Evolutionary conservation across 2,329 filamentous ascomycete genomes (phyloP), one percentile per base, ranked within the genome.

Genomic region (Aureobasidium mangrovei): DNA sequence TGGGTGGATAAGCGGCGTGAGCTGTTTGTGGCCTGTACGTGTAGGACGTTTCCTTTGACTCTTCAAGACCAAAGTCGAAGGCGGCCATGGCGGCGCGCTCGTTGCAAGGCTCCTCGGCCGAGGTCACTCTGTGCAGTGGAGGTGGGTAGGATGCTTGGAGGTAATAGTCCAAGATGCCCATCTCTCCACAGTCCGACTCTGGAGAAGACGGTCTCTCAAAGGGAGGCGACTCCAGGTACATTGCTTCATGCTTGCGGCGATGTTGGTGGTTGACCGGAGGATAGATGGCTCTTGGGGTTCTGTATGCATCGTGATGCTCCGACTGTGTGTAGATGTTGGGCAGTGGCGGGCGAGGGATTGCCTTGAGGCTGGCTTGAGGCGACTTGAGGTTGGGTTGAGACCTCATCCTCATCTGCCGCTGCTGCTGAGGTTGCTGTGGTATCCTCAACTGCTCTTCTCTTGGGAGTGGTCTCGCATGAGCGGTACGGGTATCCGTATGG

Each of bases 151-250:
- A 36, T 42, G 36, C 38, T 47, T 44, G 53, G 9, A 47, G 38
- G 38, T 54, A 54, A 35, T 41, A 54, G 24, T 54, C 53, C 44
- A 54, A 47, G 53, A 54, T 53, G 5, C 38, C 43, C 42, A 47
- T 54, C 12, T 41, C 38, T 8, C 42, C 53, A 28, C 43, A 48
- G 39, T 53, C 53, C 8, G 52, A 54, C 28, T 45, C 52, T 18
- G 41, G 51, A 41, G 42, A 46, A 27, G 38, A 33, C 24, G 43
- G 42, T 40, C 43, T 27, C 38, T 54, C 53, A 7, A 47, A 47
- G 39, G 42, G 53, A 42, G 43, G 43, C 53, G 47, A 35, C 32
- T 46, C 53, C 27, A 41, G 26, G n/a, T 36, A 46, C 35, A 41
- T 42, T 29, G 53, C 42, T 28, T 54, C 38, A 46, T 46, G 36